Evolutionary conservation across 768 basidiomycete genomes (phyloP).

Genomic region (Crassisporium funariophilum): DNA sequence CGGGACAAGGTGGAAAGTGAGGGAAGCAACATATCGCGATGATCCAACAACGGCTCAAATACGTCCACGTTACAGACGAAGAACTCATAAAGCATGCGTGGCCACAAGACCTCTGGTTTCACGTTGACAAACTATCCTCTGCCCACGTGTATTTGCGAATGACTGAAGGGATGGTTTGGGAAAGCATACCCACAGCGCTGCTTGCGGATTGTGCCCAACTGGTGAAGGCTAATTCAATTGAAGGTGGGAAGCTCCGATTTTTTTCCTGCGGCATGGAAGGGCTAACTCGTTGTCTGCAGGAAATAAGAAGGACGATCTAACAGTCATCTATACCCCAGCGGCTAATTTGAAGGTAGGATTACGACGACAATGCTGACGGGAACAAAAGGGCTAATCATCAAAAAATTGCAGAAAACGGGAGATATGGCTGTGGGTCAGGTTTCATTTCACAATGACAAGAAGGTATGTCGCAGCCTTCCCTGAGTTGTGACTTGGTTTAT

Average conservation of each 20-base stretch:
- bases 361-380: too few species aligned
- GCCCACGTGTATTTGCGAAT: conserved; percentile 97
- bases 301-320: conserved; percentile 93
- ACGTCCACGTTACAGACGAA: conserved; percentile 65
- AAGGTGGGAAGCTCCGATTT: conserved; percentile 55
- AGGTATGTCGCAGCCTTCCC: conserved; percentile 42
- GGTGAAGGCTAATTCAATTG: conserved; percentile 97
- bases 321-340: conserved; percentile 92
- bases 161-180: conserved; percentile 82
- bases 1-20: conserved; percentile 95
- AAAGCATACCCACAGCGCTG: conserved; percentile 77
- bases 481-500: background rate
- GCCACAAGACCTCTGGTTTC: conserved; percentile 92
- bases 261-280: background rate
- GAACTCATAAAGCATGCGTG: conserved; percentile 92
- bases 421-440: conserved; percentile 98
- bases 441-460: conserved; percentile 90
- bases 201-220: conserved; percentile 89
- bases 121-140: conserved; percentile 97
- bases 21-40: conserved; percentile 26
- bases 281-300: conserved; percentile 46
- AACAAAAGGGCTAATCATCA: too few species aligned
- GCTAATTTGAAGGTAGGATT: conserved; percentile 87
- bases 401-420: conserved; percentile 90
- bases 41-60: conserved; percentile 18